Percentiles rank a stretch among this genome's conserved stretches.
Conservation (phyloP, 2,329 filamentous ascomycete genomes). For the Fusarium metavorans region DNA sequence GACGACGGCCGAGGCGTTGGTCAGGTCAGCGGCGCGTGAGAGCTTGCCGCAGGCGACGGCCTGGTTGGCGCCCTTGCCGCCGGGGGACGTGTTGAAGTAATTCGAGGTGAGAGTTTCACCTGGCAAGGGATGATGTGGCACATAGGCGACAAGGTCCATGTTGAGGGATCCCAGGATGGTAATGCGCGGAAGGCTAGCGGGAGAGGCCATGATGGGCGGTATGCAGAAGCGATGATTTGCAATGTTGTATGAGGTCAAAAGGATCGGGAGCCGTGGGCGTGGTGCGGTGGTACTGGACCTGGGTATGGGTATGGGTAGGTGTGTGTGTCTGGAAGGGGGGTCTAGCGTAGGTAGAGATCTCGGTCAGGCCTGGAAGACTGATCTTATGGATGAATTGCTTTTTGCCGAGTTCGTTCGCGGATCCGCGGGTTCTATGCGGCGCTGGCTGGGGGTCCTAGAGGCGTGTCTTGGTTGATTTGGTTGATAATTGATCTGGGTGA, state of each 20-base stretch:
- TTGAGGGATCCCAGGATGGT: constrained; percentile 93
- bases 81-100: constrained; percentile 83
- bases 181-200: constrained; percentile 62
- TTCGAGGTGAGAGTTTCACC: constrained; percentile 89
- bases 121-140: constrained; percentile 82
- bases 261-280: constrained; percentile 8
- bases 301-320: background rate
- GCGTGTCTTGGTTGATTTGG: background rate
- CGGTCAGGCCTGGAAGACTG: background rate
- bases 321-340: background rate
- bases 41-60: constrained; percentile 89
- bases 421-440: background rate
- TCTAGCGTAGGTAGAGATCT: background rate
- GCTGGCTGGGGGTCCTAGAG: background rate
- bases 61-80: constrained; percentile 97
- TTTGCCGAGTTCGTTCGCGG: constrained; percentile 2
- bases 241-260: constrained; percentile 12
- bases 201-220: constrained; percentile 34
- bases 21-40: constrained; percentile 64
- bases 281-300: background rate
- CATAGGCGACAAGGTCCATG: constrained; percentile 91
- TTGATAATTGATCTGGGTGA: background rate
- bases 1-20: constrained; percentile 58
- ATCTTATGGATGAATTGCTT: background rate
- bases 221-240: background rate